phyloP scores from a whole-genome alignment of 208 protist species.

The Trypanosoma cruzi region DNA sequence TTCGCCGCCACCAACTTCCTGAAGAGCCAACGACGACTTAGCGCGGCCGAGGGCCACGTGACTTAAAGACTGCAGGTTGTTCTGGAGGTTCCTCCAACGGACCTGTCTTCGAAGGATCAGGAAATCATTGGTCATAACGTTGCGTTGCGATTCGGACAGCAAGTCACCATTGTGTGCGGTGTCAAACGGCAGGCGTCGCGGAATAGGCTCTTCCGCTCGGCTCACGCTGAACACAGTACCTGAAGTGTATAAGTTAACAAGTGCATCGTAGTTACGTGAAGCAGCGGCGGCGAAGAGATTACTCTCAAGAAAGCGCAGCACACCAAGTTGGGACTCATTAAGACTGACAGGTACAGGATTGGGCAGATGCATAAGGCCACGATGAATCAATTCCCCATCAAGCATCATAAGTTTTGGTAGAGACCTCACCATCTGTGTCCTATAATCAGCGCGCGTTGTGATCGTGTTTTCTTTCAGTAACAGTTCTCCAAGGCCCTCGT shows the following conservation, averaged over 20 bases:
- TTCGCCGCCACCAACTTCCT: constrained; percentile 47
- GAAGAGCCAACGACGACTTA: constrained; percentile 46
- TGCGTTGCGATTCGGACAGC: constrained; percentile 51
- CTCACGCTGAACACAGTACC: constrained; percentile 43
- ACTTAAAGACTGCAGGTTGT: constrained; percentile 46
- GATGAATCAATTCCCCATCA: constrained; percentile 55
- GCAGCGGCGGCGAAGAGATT: constrained; percentile 33
- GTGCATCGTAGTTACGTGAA: constrained; percentile 24
- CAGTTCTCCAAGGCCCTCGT: constrained; percentile 63
- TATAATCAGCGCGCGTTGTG: constrained; percentile 44
- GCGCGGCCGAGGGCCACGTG: constrained; percentile 49
- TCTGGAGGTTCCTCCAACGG: constrained; percentile 69
- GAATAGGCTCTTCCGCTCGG: constrained; percentile 56
- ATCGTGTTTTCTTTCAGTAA: constrained; percentile 72
- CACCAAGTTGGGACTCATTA: constrained; percentile 23
- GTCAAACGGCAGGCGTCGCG: constrained; percentile 50
- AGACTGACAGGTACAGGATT: constrained; percentile 51
- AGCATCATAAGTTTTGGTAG: constrained; percentile 66
- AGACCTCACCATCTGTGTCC: constrained; percentile 35
- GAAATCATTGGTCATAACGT: constrained; percentile 60
- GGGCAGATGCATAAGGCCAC: constrained; percentile 53
- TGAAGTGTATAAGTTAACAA: constrained; percentile 24
- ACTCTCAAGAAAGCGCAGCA: constrained; percentile 46
- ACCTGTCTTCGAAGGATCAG: constrained; percentile 38
- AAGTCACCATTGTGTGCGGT: constrained; percentile 45